These are phyloP conservation scores for Quercus tomentella DNA, from an alignment of 331 rosid species.

Conservation along the genomic window DNA sequence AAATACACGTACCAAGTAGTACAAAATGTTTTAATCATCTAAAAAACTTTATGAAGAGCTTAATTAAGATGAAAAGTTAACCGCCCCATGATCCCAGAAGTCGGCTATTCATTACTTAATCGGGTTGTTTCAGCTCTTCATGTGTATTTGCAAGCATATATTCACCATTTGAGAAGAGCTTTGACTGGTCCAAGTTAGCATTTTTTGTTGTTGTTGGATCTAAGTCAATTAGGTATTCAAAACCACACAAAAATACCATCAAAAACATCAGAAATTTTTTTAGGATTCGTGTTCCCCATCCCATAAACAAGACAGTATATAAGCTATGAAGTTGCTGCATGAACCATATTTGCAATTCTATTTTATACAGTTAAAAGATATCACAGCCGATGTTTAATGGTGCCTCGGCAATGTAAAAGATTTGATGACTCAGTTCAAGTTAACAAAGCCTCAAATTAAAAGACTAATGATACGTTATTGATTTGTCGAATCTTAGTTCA, in stretches of 20 bases:
- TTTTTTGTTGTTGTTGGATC: too few species aligned
- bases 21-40: background rate
- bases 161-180: background rate
- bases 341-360: background rate
- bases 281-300: constrained; percentile 21
- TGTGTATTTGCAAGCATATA: background rate
- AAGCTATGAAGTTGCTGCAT: background rate
- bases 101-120: background rate
- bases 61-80: background rate
- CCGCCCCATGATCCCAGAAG: background rate
- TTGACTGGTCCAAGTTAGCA: constrained; percentile 13
- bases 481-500: too few species aligned
- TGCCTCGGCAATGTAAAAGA: background rate
- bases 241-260: background rate
- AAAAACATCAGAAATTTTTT: background rate
- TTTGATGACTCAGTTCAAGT: background rate
- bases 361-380: background rate
- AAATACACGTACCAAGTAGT: background rate
- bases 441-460: too few species aligned
- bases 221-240: background rate
- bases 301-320: background rate
- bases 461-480: too few species aligned
- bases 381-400: background rate
- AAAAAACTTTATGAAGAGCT: background rate
- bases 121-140: background rate